Percentiles rank a stretch among this genome's conserved stretches.
Conservation (phyloP, 805 yeast species). For the Metschnikowia chrysomelidarum region DNA sequence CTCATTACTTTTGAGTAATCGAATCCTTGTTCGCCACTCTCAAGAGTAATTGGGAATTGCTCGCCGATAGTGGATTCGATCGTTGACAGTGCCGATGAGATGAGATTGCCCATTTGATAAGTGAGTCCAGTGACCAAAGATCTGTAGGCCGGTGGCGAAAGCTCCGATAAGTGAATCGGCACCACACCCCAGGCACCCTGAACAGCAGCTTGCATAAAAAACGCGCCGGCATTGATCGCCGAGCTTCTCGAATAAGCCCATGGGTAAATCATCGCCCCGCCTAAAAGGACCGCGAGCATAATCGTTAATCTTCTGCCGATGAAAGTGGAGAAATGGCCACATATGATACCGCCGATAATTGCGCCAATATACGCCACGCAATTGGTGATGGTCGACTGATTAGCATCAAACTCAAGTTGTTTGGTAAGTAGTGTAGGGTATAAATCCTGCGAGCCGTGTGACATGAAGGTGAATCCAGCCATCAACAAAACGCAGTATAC, state of each 20-base stretch:
- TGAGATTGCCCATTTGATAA: slow-evolving; percentile 72
- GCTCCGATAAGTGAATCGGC: slow-evolving; percentile 64
- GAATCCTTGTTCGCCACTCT: slow-evolving; percentile 26
- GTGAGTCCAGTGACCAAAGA: slow-evolving; percentile 31
- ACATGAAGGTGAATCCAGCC: slow-evolving; percentile 41
- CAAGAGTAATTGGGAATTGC: slow-evolving; percentile 48
- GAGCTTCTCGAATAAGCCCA: slow-evolving; percentile 21
- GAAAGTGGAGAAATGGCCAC: slow-evolving; percentile 46
- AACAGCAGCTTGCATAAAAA: slow-evolving; percentile 62
- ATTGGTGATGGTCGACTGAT: slow-evolving; percentile 39
- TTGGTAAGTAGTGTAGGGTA: slow-evolving; percentile 38
- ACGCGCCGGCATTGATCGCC: slow-evolving; percentile 55
- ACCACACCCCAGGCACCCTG: slow-evolving; percentile 77
- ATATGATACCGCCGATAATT: slow-evolving; percentile 37
- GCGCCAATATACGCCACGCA: slow-evolving; percentile 42
- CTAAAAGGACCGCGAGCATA: slow-evolving; percentile 30
- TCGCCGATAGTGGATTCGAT: slow-evolving; percentile 63
- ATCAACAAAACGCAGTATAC: slow-evolving; percentile 52
- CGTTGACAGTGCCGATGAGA: slow-evolving; percentile 69
- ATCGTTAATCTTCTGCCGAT: slow-evolving; percentile 38
- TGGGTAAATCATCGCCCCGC: slow-evolving; percentile 42
- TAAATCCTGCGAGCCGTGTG: slow-evolving; percentile 46
- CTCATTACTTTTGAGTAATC: slow-evolving; percentile 71
- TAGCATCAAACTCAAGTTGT: slow-evolving; percentile 30
- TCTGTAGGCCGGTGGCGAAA: slow-evolving; percentile 35